Evolutionary conservation across 306 rosid genomes (phyloP).

Genomic region (Rosa rugosa): DNA sequence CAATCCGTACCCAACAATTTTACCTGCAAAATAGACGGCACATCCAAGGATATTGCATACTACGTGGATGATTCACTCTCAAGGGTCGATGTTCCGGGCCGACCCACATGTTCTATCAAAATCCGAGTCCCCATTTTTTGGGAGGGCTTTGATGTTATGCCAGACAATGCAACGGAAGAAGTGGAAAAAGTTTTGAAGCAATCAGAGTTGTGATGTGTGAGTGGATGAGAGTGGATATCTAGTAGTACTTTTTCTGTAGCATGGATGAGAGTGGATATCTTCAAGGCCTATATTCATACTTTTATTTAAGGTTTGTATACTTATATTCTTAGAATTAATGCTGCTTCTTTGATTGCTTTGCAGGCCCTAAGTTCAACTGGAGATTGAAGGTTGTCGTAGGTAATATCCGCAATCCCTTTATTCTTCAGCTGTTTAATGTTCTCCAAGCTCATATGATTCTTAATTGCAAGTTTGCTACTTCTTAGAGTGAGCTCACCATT

Average conservation of each 20-base stretch:
- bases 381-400: conserved; percentile 23
- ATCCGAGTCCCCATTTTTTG: conserved; percentile 23
- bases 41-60: rapidly evolving
- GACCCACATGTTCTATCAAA: rapidly evolving
- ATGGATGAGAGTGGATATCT: background rate
- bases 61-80: background rate
- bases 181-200: background rate
- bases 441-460: background rate
- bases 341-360: conserved; percentile 19
- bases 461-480: background rate
- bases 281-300: background rate
- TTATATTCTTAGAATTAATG: background rate
- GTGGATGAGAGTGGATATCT: too few species aligned
- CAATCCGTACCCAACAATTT: background rate
- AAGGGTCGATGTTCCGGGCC: rapidly evolving
- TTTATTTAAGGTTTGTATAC: background rate
- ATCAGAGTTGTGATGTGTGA: too few species aligned
- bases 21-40: background rate
- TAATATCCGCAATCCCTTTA: conserved; percentile 21
- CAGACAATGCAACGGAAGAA: background rate
- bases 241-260: background rate
- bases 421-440: background rate
- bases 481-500: conserved; percentile 3
- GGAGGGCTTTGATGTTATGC: background rate
- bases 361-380: background rate